Conservation (phyloP, 495 filamentous ascomycete genomes). For the Parathielavia appendiculata region DNA sequence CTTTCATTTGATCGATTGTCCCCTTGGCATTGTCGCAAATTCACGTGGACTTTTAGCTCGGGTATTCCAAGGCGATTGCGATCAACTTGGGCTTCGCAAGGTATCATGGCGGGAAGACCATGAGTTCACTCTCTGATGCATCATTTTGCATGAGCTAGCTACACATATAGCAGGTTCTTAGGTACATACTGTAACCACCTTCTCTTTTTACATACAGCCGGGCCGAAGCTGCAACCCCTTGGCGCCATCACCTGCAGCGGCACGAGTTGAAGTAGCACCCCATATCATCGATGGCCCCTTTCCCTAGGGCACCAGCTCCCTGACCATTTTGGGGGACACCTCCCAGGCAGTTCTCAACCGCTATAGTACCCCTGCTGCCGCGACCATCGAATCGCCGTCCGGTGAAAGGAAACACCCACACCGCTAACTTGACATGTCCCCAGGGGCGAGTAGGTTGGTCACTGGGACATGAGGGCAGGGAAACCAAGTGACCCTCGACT, state of each 20-base stretch:
- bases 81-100: constrained; percentile 88
- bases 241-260: too few species aligned
- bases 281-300: too few species aligned
- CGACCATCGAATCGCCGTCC: too few species aligned
- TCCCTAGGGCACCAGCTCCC: too few species aligned
- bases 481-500: background rate
- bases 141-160: constrained; percentile 19
- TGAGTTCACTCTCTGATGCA: constrained; percentile 66
- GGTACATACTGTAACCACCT: too few species aligned
- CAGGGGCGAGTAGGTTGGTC: too few species aligned
- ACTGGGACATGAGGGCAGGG: background rate
- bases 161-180: constrained; percentile 64
- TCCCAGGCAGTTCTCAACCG: too few species aligned
- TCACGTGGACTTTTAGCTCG: constrained; percentile 43
- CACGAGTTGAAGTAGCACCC: too few species aligned
- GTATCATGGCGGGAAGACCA: constrained; percentile 72
- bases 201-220: background rate
- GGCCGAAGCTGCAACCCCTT: background rate
- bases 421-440: too few species aligned
- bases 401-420: too few species aligned
- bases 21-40: constrained; percentile 35
- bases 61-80: constrained; percentile 80
- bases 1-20: constrained; percentile 37
- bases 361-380: too few species aligned
- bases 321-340: too few species aligned